phyloP scores from a whole-genome alignment of 345 rosid species.

The Mercurialis annua region DNA sequence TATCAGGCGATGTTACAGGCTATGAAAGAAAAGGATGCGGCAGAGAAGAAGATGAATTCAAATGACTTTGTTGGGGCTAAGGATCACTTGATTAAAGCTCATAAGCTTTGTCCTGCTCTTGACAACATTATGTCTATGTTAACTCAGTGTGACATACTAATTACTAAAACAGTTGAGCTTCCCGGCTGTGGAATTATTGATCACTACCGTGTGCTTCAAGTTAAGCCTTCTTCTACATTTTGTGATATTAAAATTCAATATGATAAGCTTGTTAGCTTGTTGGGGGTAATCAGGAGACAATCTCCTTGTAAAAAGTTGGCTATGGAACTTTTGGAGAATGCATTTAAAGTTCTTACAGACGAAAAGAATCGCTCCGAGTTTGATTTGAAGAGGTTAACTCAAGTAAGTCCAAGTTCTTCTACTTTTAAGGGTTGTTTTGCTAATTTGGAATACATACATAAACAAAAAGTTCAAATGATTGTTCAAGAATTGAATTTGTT shows the following conservation, averaged over 20 bases:
- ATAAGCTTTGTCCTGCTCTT: slow-evolving; percentile 17
- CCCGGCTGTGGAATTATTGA: slow-evolving; percentile 20
- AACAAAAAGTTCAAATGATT: not conserved
- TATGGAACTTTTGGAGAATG: slow-evolving; percentile 12
- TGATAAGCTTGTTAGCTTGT: slow-evolving; percentile 21
- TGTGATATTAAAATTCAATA: slow-evolving; percentile 1
- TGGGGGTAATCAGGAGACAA: slow-evolving; percentile 19
- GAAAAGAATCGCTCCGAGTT: slow-evolving; percentile 14
- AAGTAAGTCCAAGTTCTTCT: not conserved
- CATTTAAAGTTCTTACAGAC: slow-evolving; percentile 17
- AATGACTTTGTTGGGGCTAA: slow-evolving; percentile 20
- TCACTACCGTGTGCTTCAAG: slow-evolving; percentile 20
- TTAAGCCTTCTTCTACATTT: slow-evolving; percentile 16
- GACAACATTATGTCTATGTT: slow-evolving; percentile 18
- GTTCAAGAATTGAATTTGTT: not conserved
- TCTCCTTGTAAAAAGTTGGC: slow-evolving; percentile 22
- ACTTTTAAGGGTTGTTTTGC: not conserved
- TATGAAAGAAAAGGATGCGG: slow-evolving; percentile 1
- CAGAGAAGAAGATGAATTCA: slow-evolving; percentile 11
- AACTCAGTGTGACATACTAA: slow-evolving; percentile 22
- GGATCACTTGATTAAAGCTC: slow-evolving; percentile 20
- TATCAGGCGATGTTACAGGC: not conserved
- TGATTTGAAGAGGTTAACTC: slow-evolving; percentile 14
- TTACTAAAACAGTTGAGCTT: slow-evolving; percentile 13
- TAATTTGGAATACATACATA: not conserved